Evolutionary conservation across 345 rosid species (phyloP).

Genomic region (Turnera subulata): DNA sequence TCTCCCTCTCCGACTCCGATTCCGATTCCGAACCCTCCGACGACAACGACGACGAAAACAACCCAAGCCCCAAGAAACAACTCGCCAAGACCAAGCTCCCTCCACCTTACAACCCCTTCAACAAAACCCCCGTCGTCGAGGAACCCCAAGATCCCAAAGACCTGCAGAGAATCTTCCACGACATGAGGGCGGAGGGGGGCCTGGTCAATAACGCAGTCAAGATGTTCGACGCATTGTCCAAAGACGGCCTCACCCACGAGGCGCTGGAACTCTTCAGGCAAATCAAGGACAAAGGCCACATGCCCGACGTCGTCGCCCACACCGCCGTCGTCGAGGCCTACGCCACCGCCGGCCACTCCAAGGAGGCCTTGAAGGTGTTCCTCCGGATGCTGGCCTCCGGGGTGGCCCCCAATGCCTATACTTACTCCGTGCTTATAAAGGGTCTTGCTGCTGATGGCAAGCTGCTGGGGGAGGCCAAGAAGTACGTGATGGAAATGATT

Average conservation of each 20-base stretch:
- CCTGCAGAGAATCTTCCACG: slow-evolving; percentile 60
- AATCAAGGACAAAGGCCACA: slow-evolving; percentile 56
- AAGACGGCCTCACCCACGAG: slow-evolving; percentile 69
- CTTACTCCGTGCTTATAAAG: slow-evolving; percentile 56
- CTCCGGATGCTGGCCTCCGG: slow-evolving; percentile 66
- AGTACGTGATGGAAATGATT: slow-evolving; percentile 62
- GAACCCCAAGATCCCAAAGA: slow-evolving; percentile 60
- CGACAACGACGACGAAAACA: slow-evolving; percentile 17
- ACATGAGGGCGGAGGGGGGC: slow-evolving; percentile 51
- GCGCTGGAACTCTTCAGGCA: slow-evolving; percentile 66
- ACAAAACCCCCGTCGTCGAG: slow-evolving; percentile 39
- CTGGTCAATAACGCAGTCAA: slow-evolving; percentile 54
- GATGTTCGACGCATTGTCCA: slow-evolving; percentile 85
- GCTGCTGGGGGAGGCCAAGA: slow-evolving; percentile 36
- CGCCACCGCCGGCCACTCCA: slow-evolving; percentile 58
- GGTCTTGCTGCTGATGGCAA: slow-evolving; percentile 49
- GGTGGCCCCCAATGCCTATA: slow-evolving; percentile 65
- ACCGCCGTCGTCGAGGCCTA: slow-evolving; percentile 77
- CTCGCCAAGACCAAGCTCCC: slow-evolving; percentile 37
- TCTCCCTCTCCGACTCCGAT: slow-evolving; percentile 56
- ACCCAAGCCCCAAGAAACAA: background rate
- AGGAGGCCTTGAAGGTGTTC: slow-evolving; percentile 56
- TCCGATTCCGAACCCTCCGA: too few species aligned
- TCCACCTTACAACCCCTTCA: slow-evolving; percentile 64
- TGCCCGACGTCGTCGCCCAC: slow-evolving; percentile 72